Evolutionary conservation across 2,329 filamentous ascomycete genomes (phyloP).

Genomic region (Volutella citrinella): DNA sequence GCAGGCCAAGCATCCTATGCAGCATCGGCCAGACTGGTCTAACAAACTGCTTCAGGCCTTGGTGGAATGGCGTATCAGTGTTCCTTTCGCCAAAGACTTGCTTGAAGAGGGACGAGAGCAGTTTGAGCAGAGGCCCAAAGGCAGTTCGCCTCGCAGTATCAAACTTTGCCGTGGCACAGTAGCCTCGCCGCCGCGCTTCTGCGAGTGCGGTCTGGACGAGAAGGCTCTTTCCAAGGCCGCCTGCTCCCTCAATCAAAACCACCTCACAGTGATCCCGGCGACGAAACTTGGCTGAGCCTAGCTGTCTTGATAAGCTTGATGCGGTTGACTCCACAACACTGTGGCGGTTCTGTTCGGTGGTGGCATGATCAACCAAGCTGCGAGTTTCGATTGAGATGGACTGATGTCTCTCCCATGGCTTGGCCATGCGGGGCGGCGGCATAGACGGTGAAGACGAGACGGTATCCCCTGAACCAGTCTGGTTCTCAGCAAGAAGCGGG

Average conservation of each 20-base stretch:
- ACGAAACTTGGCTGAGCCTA: conserved; percentile 56
- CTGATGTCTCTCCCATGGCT: conserved; percentile 51
- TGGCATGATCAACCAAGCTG: conserved; percentile 43
- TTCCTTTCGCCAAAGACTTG: conserved; percentile 66
- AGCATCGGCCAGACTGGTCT: conserved; percentile 63
- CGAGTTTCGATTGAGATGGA: conserved; percentile 49
- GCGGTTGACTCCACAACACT: conserved; percentile 44
- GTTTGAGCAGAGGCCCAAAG: conserved; percentile 61
- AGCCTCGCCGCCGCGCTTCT: conserved; percentile 59
- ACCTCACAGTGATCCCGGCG: conserved; percentile 63
- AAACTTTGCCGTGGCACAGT: conserved; percentile 65
- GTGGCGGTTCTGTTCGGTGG: conserved; percentile 41
- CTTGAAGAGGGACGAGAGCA: conserved; percentile 64
- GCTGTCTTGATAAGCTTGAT: conserved; percentile 50
- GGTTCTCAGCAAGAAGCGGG: conserved; percentile 41
- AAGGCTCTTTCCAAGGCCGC: conserved; percentile 63
- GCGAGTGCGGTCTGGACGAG: conserved; percentile 61
- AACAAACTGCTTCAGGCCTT: conserved; percentile 58
- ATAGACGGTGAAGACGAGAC: conserved; percentile 45
- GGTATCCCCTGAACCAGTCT: conserved; percentile 43
- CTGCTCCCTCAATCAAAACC: conserved; percentile 58
- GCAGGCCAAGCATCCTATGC: conserved; percentile 58
- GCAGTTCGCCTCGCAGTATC: conserved; percentile 59
- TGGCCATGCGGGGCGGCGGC: conserved; percentile 35
- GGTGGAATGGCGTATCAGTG: conserved; percentile 62